Conservation (phyloP, 75 land plant species). For the Picea sitchensis region DNA sequence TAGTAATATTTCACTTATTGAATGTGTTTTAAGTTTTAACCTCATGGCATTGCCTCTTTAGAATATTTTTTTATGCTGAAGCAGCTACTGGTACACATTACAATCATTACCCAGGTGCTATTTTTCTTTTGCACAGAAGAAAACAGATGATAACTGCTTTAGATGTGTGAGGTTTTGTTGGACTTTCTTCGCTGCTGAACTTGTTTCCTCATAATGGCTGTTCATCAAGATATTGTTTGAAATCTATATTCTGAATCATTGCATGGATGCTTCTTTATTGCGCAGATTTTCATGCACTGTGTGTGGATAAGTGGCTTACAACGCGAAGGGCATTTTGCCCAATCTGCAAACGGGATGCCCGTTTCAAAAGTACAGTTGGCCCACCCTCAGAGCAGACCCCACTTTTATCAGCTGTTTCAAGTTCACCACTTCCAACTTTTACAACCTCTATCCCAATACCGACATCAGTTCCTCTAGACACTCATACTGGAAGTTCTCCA, state of each 20-base stretch:
- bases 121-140: not conserved
- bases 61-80: not conserved
- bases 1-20: not conserved
- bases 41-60: not conserved
- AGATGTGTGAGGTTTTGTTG: not conserved
- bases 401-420: slow-evolving; percentile 21
- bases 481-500: not conserved
- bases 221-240: not conserved
- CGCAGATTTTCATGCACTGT: slow-evolving; percentile 41
- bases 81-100: not conserved
- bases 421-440: not conserved
- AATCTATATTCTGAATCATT: slow-evolving; percentile 3
- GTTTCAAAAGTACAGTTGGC: slow-evolving; percentile 11
- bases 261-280: slow-evolving; percentile 1
- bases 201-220: not conserved
- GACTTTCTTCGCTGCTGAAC: not conserved
- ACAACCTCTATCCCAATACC: slow-evolving; percentile 13
- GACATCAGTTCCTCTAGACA: slow-evolving; percentile 6
- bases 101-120: not conserved
- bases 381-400: slow-evolving; percentile 40
- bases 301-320: slow-evolving; percentile 51
- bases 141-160: not conserved
- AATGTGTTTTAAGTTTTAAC: no score
- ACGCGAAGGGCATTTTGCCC: slow-evolving; percentile 40
- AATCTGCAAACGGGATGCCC: slow-evolving; percentile 45